phyloP scores from a whole-genome alignment of 2,329 filamentous ascomycete genomes.

The Xylaria sp. region DNA sequence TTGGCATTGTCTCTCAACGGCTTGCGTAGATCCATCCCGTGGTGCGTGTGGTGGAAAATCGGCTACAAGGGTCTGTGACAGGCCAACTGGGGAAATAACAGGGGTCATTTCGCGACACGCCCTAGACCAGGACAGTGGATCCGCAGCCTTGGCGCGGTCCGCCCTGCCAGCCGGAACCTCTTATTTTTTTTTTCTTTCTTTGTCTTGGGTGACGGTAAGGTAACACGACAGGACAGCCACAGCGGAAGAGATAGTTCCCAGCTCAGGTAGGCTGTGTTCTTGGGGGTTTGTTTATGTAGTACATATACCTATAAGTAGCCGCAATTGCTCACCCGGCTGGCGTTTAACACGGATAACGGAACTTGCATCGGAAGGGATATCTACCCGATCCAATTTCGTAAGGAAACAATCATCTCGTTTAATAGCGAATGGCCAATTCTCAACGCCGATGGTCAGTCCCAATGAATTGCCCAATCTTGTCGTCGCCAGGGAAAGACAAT shows the following conservation, averaged over 20 bases:
- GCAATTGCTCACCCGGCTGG: not conserved
- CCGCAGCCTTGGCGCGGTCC: not conserved
- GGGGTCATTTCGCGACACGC: conserved; percentile 29
- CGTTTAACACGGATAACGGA: conserved; percentile 24
- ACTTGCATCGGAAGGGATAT: conserved; percentile 13
- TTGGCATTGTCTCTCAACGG: not conserved
- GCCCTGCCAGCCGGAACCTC: no score
- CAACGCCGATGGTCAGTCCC: not conserved
- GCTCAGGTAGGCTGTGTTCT: not conserved
- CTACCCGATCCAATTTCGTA: conserved; percentile 9
- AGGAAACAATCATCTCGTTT: conserved; percentile 1
- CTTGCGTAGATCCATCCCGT: conserved; percentile 29
- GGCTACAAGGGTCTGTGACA: conserved; percentile 37
- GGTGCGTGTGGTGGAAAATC: conserved; percentile 27
- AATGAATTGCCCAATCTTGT: not conserved
- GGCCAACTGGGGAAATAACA: conserved; percentile 40
- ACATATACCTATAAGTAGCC: not conserved
- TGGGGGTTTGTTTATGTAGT: not conserved
- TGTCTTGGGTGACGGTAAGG: conserved; percentile 9
- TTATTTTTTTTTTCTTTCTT: not conserved
- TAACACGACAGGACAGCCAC: not conserved
- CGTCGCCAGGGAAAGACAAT: not conserved
- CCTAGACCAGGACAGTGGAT: conserved; percentile 8
- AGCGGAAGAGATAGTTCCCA: not conserved
- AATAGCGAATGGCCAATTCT: not conserved